These are phyloP conservation scores for Wilhelminamyces savonicus DNA, from an alignment of 805 yeast species.

Conservation along the genomic window DNA sequence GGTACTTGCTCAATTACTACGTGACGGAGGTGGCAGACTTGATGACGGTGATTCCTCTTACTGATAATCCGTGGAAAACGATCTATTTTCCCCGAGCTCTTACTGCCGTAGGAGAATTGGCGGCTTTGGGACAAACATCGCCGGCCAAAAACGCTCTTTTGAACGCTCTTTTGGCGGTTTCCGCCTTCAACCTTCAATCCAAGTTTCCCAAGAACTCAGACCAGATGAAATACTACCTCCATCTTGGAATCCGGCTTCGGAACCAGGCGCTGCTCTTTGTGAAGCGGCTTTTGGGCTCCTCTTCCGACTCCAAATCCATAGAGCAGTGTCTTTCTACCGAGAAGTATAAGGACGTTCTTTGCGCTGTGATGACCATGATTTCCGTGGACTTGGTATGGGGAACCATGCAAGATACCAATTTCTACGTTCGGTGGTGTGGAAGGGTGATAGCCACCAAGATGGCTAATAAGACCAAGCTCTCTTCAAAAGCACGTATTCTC, in stretches of 20 bases:
- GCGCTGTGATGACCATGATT: constrained; percentile 81
- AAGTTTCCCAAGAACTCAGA: constrained; percentile 62
- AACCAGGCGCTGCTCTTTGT: constrained; percentile 69
- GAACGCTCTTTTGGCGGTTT: constrained; percentile 73
- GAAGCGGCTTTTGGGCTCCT: constrained; percentile 42
- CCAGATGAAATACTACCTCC: constrained; percentile 61
- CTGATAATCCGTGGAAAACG: constrained; percentile 83
- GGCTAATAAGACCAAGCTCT: constrained; percentile 54
- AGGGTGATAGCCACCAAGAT: constrained; percentile 65
- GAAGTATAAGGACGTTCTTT: constrained; percentile 77
- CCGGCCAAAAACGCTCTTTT: constrained; percentile 71
- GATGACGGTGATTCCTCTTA: constrained; percentile 65
- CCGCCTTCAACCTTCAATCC: constrained; percentile 75
- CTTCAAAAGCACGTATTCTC: constrained; percentile 69
- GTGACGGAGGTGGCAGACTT: constrained; percentile 70
- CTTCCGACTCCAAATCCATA: constrained; percentile 27
- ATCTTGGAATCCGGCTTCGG: constrained; percentile 67
- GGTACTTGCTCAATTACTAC: constrained; percentile 68
- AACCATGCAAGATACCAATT: constrained; percentile 76
- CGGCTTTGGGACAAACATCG: constrained; percentile 67
- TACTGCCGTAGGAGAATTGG: constrained; percentile 74
- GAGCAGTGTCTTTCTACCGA: constrained; percentile 45
- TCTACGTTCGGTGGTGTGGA: constrained; percentile 72
- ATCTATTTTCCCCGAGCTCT: constrained; percentile 82
- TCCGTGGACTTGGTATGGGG: constrained; percentile 90